phyloP scores from a whole-genome alignment of 2,329 filamentous ascomycete genomes.

The Sporothrix mexicana region DNA sequence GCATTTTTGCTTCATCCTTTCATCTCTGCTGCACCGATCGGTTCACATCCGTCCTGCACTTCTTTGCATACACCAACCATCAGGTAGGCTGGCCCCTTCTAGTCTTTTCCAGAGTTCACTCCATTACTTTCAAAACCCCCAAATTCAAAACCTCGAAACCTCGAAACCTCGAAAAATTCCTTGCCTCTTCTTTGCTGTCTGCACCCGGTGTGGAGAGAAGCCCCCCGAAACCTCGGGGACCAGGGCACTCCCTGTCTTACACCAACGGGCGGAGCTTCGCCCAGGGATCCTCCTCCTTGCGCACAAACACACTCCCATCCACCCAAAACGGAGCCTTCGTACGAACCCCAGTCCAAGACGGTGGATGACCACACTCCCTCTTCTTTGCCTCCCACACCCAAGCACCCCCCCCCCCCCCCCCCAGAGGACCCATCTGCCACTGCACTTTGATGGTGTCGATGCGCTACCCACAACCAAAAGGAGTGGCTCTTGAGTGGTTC shows the following conservation, averaged over 20 bases:
- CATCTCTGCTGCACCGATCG: background rate
- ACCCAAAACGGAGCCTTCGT: constrained; percentile 20
- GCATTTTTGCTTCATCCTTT: background rate
- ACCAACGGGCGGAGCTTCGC: constrained; percentile 32
- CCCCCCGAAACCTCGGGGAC: constrained; percentile 23
- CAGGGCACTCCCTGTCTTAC: constrained; percentile 32
- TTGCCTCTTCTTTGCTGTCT: background rate
- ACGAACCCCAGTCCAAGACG: constrained; percentile 7
- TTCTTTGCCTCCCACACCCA: constrained; percentile 1
- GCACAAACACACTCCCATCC: constrained; percentile 30
- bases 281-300: constrained; percentile 28
- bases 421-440: constrained; percentile 2
- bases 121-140: background rate
- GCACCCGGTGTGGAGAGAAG: constrained; percentile 29
- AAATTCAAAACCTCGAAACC: too few relatives aligned
- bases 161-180: background rate
- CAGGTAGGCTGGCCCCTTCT: constrained; percentile 10
- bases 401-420: constrained; percentile 6
- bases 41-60: constrained; percentile 12
- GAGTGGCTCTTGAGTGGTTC: constrained; percentile 18
- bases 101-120: constrained; percentile 6
- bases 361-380: background rate
- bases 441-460: background rate
- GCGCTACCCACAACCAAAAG: constrained; percentile 2
- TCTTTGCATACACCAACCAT: background rate